These are phyloP conservation scores for Setaria viridis DNA, from an alignment of 202 grass and related monocot genomes.

Conservation along the genomic window DNA sequence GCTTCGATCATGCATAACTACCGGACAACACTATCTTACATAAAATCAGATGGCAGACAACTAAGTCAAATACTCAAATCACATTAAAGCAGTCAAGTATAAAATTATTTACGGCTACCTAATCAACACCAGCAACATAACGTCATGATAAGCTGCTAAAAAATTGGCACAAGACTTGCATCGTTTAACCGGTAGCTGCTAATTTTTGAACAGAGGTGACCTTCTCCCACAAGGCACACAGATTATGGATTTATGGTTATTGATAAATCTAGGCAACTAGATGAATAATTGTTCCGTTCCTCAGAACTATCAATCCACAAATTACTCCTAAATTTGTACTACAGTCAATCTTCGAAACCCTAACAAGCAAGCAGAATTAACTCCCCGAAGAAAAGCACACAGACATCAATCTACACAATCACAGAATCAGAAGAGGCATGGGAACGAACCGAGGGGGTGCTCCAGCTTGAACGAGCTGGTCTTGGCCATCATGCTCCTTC, in stretches of 20 bases:
- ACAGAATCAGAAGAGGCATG: background rate
- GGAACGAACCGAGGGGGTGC: slow-evolving; percentile 78
- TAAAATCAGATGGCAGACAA: background rate
- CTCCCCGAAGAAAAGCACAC: background rate
- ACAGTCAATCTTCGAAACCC: background rate
- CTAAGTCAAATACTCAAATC: background rate
- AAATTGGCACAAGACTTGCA: background rate
- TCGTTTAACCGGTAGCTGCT: background rate
- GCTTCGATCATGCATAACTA: slow-evolving; percentile 2
- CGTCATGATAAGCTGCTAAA: background rate
- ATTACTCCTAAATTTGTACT: background rate
- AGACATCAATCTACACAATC: background rate
- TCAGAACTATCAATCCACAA: background rate
- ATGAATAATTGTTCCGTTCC: background rate
- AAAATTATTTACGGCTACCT: background rate
- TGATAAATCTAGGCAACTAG: background rate
- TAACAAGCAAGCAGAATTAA: background rate
- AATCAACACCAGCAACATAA: background rate
- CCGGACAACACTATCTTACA: background rate
- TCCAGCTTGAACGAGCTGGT: slow-evolving; percentile 87
- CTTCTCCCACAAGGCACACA: background rate
- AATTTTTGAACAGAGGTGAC: background rate
- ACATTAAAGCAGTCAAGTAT: background rate
- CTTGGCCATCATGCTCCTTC: slow-evolving; percentile 67
- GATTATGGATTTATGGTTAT: background rate